A percentile compares a stretch with the other conserved stretches of the same genome.
Conservation (phyloP, 192 early-diverging fungal genomes). For the Tieghemiomyces parasiticus region DNA sequence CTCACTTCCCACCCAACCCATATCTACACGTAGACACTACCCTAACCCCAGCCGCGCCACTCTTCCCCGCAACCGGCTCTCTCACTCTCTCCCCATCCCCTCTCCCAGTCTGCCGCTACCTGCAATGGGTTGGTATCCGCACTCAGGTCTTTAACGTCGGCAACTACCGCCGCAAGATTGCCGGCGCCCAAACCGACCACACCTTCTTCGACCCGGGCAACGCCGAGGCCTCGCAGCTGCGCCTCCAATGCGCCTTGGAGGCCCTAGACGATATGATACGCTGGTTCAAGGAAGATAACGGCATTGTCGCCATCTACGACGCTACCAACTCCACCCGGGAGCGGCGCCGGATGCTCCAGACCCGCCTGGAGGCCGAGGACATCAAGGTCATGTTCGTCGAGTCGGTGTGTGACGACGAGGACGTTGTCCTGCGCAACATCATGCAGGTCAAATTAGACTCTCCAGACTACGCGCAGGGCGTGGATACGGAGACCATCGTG, state of each 20-base stretch:
- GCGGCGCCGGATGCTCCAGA: constrained; percentile 55
- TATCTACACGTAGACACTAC: too few species aligned
- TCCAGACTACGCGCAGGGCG: constrained; percentile 74
- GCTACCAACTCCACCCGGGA: constrained; percentile 91
- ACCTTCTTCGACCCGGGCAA: constrained; percentile 88
- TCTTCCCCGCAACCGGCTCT: too few species aligned
- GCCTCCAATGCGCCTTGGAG: constrained; percentile 61
- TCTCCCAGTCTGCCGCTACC: constrained; percentile 67
- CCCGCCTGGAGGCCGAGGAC: constrained; percentile 49
- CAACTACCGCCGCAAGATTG: constrained; percentile 85
- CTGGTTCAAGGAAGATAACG: constrained; percentile 75
- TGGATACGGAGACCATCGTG: constrained; percentile 78
- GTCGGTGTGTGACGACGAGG: constrained; percentile 80
- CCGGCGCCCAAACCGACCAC: constrained; percentile 66
- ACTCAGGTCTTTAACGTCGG: constrained; percentile 96
- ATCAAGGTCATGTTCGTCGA: constrained; percentile 96
- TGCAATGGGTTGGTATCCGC: constrained; percentile 88
- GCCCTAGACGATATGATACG: constrained; percentile 85
- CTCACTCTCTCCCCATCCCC: too few species aligned
- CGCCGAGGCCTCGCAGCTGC: constrained; percentile 44
- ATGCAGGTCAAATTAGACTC: constrained; percentile 89
- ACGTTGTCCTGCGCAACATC: constrained; percentile 82
- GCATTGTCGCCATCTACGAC: constrained; percentile 90
- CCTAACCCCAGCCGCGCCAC: too few species aligned
- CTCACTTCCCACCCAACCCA: too few species aligned